Percentiles rank a stretch among this genome's conserved stretches.
phyloP scores from a whole-genome alignment of 805 yeast species.

The Nakazawaea ishiwadae region DNA sequence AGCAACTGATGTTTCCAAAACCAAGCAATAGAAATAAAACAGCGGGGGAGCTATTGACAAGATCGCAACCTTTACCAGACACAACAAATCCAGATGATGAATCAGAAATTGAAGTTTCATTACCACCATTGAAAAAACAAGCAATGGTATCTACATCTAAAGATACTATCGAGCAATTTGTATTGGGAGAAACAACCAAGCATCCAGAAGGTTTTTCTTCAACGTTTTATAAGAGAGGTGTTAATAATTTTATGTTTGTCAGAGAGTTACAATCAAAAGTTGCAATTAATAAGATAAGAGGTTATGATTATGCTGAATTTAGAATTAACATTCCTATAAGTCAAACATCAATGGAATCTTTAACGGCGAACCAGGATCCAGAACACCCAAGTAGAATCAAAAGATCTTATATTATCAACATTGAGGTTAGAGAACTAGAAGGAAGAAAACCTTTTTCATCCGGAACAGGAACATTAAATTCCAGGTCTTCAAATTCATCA shows the following conservation, averaged over 20 bases:
- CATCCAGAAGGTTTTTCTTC: conserved; percentile 47
- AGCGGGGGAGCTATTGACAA: neutral
- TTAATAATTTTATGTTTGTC: conserved; percentile 47
- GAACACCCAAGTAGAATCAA: conserved; percentile 22
- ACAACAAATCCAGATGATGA: neutral
- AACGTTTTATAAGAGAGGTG: conserved; percentile 42
- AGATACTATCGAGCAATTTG: conserved; percentile 2
- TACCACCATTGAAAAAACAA: conserved; percentile 4
- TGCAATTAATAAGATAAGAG: conserved; percentile 32
- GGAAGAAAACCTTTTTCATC: conserved; percentile 24
- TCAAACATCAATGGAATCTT: conserved; percentile 18
- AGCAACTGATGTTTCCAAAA: no score
- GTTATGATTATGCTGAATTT: conserved; percentile 35
- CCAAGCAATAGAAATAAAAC: neutral
- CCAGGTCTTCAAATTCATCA: neutral
- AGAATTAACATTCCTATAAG: conserved; percentile 35
- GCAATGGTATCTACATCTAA: neutral
- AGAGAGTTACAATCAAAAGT: conserved; percentile 44
- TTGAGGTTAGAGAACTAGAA: conserved; percentile 37
- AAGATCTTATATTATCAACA: conserved; percentile 35
- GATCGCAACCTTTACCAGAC: neutral
- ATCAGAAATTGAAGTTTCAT: neutral
- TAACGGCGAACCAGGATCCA: conserved; percentile 14
- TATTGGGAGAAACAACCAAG: conserved; percentile 1
- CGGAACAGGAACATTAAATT: no score